phyloP scores from a whole-genome alignment of 495 filamentous ascomycete genomes.

The Penicillium roqueforti region DNA sequence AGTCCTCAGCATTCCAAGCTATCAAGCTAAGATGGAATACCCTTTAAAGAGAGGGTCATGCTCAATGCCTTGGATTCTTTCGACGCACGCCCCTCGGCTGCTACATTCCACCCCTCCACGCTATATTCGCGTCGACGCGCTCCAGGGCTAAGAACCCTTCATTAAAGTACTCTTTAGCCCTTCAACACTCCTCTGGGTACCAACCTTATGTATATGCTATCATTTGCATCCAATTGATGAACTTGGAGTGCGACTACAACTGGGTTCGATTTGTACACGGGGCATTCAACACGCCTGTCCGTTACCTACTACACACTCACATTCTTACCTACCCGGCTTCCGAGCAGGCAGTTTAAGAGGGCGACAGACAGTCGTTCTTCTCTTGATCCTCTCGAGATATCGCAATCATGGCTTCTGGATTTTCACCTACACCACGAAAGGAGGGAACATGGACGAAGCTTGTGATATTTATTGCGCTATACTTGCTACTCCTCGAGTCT shows the following conservation, averaged over 20 bases:
- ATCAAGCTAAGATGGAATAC: conserved; percentile 7
- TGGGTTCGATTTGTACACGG: conserved; percentile 10
- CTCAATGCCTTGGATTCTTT: conserved; percentile 24
- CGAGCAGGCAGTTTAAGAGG: not conserved
- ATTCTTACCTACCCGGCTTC: not conserved
- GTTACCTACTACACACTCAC: not conserved
- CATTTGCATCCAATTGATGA: conserved; percentile 7
- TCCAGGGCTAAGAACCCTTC: conserved; percentile 5
- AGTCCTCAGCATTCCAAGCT: conserved; percentile 19
- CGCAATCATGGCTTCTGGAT: conserved; percentile 26
- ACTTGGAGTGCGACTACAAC: conserved; percentile 3
- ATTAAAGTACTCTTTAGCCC: conserved; percentile 24
- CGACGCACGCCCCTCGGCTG: conserved; percentile 25
- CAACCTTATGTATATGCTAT: conserved; percentile 3
- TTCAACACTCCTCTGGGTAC: not conserved
- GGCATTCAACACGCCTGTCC: conserved; percentile 2
- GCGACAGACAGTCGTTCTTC: not conserved
- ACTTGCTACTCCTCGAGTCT: conserved; percentile 38
- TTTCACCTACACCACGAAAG: conserved; percentile 22
- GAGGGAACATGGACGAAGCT: conserved; percentile 40
- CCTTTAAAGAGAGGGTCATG: conserved; percentile 5
- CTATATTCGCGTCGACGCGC: conserved; percentile 32
- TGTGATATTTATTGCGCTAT: conserved; percentile 41
- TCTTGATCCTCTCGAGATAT: not conserved
- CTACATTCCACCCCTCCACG: conserved; percentile 34